Percentiles rank a stretch among this genome's conserved stretches.
Conservation (phyloP, 2,329 filamentous ascomycete species). For the Aspergillus transmontanensis region DNA sequence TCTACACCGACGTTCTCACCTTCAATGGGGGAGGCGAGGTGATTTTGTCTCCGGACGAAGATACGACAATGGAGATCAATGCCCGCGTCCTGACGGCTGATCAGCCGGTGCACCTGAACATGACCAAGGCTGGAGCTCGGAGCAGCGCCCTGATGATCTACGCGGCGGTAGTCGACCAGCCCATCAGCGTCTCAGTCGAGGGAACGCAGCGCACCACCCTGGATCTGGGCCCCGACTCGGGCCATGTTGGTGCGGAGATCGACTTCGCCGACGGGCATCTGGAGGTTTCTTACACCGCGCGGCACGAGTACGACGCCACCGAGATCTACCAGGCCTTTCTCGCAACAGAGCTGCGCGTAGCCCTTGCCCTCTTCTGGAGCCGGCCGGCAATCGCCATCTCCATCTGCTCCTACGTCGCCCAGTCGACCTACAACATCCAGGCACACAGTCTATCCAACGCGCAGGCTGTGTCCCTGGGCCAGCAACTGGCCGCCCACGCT, state of each 20-base stretch:
- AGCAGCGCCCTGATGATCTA: constrained; percentile 5
- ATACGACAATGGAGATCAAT: background rate
- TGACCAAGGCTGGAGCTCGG: background rate
- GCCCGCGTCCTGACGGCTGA: constrained; percentile 5
- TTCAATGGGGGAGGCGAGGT: background rate
- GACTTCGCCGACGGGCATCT: background rate
- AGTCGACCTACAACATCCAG: background rate
- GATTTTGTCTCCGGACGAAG: background rate
- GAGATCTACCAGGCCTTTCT: constrained; percentile 1
- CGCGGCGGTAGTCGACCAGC: constrained; percentile 2
- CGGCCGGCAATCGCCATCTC: constrained; percentile 7
- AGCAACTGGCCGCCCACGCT: constrained; percentile 11
- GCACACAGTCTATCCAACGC: background rate
- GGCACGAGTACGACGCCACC: background rate
- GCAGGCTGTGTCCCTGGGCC: constrained; percentile 9
- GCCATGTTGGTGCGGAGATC: background rate
- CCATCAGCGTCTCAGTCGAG: background rate
- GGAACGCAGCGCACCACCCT: background rate
- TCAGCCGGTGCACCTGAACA: background rate
- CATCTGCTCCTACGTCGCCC: constrained; percentile 3
- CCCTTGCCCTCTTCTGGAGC: constrained; percentile 9
- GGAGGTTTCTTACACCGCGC: background rate
- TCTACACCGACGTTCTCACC: constrained; percentile 1
- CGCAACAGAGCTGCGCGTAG: constrained; percentile 9
- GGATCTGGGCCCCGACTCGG: background rate